phyloP scores from a whole-genome alignment of 495 filamentous ascomycete genomes.

The Annulohypoxylon maeteangense region DNA sequence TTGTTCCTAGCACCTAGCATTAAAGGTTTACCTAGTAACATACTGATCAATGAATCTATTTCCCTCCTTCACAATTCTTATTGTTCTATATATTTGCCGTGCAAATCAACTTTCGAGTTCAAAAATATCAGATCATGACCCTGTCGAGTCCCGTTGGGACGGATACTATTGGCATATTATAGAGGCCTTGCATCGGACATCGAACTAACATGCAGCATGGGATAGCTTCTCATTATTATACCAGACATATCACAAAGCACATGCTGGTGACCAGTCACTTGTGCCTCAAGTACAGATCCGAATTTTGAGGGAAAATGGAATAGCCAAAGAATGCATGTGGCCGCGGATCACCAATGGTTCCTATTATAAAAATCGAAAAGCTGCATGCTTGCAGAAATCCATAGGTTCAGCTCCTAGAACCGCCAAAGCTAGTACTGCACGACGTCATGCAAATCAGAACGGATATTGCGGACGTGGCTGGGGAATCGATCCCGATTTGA shows the following conservation, averaged over 20 bases:
- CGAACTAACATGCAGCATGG: neutral
- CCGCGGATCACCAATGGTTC: neutral
- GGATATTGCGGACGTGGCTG: slow-evolving; percentile 22
- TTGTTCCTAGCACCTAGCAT: neutral
- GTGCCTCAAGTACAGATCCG: neutral
- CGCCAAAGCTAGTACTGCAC: slow-evolving; percentile 22
- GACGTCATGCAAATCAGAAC: slow-evolving; percentile 29
- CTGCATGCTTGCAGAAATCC: neutral
- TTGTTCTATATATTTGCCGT: neutral
- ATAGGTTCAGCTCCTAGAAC: slow-evolving; percentile 13
- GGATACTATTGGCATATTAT: slow-evolving; percentile 5
- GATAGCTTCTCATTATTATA: neutral
- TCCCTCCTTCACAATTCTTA: neutral
- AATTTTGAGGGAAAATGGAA: neutral
- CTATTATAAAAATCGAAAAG: neutral
- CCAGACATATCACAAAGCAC: neutral
- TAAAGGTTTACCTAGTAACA: too few species aligned
- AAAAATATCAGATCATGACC: slow-evolving; percentile 13
- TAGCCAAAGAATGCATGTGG: neutral
- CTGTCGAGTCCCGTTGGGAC: neutral
- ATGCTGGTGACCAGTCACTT: neutral
- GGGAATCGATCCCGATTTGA: slow-evolving; percentile 36
- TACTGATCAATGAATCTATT: too few species aligned
- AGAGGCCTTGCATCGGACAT: neutral
- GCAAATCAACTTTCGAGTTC: neutral